Evolutionary conservation across 1,284 basidiomycete genomes (phyloP).

Genomic region (Cystobasidium pallidum): DNA sequence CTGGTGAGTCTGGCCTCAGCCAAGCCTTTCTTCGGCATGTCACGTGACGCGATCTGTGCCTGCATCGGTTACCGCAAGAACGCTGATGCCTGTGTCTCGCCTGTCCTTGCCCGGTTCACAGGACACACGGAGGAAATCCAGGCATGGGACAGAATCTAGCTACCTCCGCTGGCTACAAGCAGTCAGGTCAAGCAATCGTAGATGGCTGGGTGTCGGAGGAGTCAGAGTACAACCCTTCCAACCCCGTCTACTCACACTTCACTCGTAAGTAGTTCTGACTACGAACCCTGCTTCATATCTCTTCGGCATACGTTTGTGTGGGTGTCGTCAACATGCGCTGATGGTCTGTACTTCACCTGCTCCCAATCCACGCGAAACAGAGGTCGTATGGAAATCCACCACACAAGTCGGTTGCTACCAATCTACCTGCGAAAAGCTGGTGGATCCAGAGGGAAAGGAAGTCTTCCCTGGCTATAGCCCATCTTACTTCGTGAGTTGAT

Average conservation of each 20-base stretch:
- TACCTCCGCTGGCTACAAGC: slow-evolving; percentile 26
- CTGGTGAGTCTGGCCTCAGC: slow-evolving; percentile 12
- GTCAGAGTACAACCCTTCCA: slow-evolving; percentile 36
- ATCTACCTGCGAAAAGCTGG: slow-evolving; percentile 38
- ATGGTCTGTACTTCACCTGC: no score
- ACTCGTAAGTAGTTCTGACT: slow-evolving; percentile 15
- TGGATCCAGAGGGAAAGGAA: slow-evolving; percentile 11
- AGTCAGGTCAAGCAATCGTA: slow-evolving; percentile 26
- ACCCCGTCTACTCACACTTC: slow-evolving; percentile 42
- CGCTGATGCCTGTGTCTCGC: no score
- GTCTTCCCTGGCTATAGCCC: slow-evolving; percentile 12
- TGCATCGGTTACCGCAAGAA: no score
- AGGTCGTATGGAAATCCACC: slow-evolving; percentile 41
- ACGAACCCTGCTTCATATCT: no score
- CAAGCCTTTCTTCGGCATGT: not conserved
- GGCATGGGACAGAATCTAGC: slow-evolving; percentile 42
- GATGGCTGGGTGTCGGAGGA: slow-evolving; percentile 40
- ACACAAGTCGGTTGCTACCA: slow-evolving; percentile 40
- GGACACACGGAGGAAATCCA: slow-evolving; percentile 28
- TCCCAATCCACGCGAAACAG: no score
- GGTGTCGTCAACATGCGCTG: no score
- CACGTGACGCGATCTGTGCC: slow-evolving; percentile 14
- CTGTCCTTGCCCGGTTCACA: no score
- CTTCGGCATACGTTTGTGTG: no score
- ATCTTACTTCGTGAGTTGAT: slow-evolving; percentile 22